Base-by-base conservation (phyloP, 2,329 filamentous ascomycete genomes). In the Cordyceps pruinosa region DNA sequence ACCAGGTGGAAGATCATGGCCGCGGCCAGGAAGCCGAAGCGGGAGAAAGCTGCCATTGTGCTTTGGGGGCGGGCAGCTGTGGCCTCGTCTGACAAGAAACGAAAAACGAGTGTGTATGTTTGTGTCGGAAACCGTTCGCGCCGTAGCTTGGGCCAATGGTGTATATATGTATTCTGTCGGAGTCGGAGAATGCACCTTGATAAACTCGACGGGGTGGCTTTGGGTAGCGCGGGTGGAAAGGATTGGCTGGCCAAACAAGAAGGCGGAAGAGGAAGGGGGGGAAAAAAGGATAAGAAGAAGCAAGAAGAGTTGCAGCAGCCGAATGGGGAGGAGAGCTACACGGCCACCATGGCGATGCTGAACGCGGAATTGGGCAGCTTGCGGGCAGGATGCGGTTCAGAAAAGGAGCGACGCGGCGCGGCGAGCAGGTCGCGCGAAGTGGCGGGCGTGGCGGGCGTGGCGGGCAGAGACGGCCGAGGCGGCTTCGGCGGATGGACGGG, bases 1-100 rank as follows among this genome's bases (percentile, higher is more conserved):
- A 96, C 83, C 55, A 97, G 72, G 73, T 99, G 95, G 71, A 99
- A 99, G 60, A 93, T 76, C 69, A 97, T 82, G 65, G 94, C 94
- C 69, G 96, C 83, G 69, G 87, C 86, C 72, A 97, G 75, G 71
- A 99, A 97, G 69, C 86, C 87, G 68, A 89, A 83, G 69, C 92
- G 90, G 64, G 75, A 75, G 63, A 79, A 74, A 59, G 75, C 69
- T 61, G 79, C 79, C 83, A 86, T 86, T 64, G n/a, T n/a, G n/a
- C n/a, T n/a, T 49, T 63, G 15, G 19, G 19, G 34, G 34, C 23
- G 19, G 34, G 34, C 23, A 28, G 21, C 44, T 1, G 12, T 34
- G 3, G n/a, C 1, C 17, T 23, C n/a, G 3, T 39, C 5, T 17
- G 26, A n/a, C n/a, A 5, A 28, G 21, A 35, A 30, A 17, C 19